phyloP scores from a whole-genome alignment of 1,139 yeast species.

The Scheffersomyces segobiensis region DNA sequence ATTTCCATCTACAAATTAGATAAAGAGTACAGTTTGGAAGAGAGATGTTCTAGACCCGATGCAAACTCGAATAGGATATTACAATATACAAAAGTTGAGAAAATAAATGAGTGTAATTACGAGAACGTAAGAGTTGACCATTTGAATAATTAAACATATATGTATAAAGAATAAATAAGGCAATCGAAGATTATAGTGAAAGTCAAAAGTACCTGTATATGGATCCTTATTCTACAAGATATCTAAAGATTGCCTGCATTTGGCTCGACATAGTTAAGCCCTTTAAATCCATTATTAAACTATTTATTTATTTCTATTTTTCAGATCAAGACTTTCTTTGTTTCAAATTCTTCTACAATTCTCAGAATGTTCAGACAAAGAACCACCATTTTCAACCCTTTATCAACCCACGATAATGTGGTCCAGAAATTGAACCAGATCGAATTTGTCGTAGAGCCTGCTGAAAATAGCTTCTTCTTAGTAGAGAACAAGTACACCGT shows the following conservation, averaged over 20 bases:
- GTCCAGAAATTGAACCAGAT: slow-evolving; percentile 12
- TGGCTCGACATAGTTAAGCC: background rate
- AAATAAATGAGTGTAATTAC: background rate
- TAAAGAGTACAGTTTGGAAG: background rate
- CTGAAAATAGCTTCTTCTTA: slow-evolving; percentile 17
- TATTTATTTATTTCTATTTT: no score
- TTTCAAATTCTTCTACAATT: background rate
- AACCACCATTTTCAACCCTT: slow-evolving; percentile 33
- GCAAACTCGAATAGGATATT: background rate
- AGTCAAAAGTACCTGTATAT: background rate
- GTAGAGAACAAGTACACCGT: slow-evolving; percentile 21
- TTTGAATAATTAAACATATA: no score
- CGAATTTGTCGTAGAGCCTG: slow-evolving; percentile 5
- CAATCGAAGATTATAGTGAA: background rate
- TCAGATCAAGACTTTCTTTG: background rate
- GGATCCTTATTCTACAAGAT: no score
- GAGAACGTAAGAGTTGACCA: no score
- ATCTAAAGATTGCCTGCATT: background rate
- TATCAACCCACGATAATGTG: slow-evolving; percentile 25
- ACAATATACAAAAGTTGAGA: background rate
- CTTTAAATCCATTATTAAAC: background rate
- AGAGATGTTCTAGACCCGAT: background rate
- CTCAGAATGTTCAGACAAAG: slow-evolving; percentile 27
- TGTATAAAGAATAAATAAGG: no score
- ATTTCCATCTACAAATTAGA: background rate